Evolutionary conservation across 345 rosid species (phyloP).

Genomic region (Melastoma malabathricum): DNA sequence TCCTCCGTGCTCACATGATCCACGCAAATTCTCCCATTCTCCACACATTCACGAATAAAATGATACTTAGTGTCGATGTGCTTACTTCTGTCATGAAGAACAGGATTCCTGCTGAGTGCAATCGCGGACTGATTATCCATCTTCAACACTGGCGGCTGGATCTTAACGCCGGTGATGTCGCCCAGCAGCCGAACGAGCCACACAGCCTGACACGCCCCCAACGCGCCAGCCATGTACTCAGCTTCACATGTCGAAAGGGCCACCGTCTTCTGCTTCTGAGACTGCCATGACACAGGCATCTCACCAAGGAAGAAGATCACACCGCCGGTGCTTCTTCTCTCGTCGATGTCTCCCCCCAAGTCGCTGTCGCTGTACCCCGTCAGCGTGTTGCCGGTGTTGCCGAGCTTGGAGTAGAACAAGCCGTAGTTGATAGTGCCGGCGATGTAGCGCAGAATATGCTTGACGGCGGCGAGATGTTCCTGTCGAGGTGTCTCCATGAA

Average conservation of each 20-base stretch:
- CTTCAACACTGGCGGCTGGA: background rate
- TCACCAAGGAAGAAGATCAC: conserved; percentile 5
- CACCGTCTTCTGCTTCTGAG: conserved; percentile 9
- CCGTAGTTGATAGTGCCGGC: background rate
- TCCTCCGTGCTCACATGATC: conserved; percentile 4
- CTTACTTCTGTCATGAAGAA: conserved; percentile 9
- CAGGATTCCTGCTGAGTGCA: conserved; percentile 5
- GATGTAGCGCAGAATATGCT: conserved; percentile 5
- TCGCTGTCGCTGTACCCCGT: conserved; percentile 2
- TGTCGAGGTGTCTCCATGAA: conserved; percentile 6
- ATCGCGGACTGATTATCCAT: conserved; percentile 9
- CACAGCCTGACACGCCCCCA: conserved; percentile 8
- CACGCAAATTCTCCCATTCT: background rate
- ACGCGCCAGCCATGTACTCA: conserved; percentile 4
- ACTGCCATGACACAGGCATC: background rate
- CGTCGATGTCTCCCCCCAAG: conserved; percentile 4
- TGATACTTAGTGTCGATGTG: conserved; percentile 10
- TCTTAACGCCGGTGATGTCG: background rate
- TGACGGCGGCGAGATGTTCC: conserved; percentile 5
- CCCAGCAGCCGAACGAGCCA: conserved; percentile 7
- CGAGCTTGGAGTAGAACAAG: background rate
- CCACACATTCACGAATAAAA: conserved; percentile 7
- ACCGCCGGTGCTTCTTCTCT: conserved; percentile 7
- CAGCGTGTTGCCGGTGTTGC: background rate
- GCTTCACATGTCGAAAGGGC: conserved; percentile 12